Base-by-base conservation (phyloP, 768 basidiomycete species). In the Trametes meyenii region DNA sequence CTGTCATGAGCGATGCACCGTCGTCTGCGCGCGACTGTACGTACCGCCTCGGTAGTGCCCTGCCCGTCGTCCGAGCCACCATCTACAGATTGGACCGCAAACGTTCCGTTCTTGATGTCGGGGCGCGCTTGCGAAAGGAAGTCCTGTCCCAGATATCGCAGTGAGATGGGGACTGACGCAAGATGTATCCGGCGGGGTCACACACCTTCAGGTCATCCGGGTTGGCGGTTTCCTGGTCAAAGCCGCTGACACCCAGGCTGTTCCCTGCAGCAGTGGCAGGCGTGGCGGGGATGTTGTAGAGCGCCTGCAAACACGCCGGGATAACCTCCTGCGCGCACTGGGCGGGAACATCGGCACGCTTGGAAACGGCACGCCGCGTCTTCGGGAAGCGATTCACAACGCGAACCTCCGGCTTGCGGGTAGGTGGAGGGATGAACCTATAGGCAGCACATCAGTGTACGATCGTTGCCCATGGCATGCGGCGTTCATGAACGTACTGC, bases 1-100 rank as follows among this genome's bases (percentile, higher is more conserved):
- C 44, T 14, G 16, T 88, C 87, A 86, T 26, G 87, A 24, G 74
- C 68, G 0, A n/a, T 16, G 46, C 2, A 23, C 13, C 48, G 48
- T 5, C 13, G 29, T 7, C 8, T 6, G 5, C 33, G 48, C 33
- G 45, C 19, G n/a, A 8, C 14, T 65, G 52, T 67, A 72, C 58
- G 66, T 58, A 53, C 74, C 69, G 73, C 71, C 21, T 71, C 60
- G 7, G 54, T 55, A 4, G 46, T 45, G 12, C 53, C 58, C 65
- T 73, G 71, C 6, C 89, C 88, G 26, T 62, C 12, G 62, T 75
- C 69, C 11, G 50, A 36, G 26, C 74, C 74, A 12, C 69, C 73
- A 48, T 75, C 73, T 4, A 75, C 49, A 17, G 67, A 62, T 44
- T 71, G 65, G 1, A 71, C 48, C 3, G 64, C 39, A 55, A 75